phyloP scores from a whole-genome alignment of 441 rosid species.

The Populus tomentosa region DNA sequence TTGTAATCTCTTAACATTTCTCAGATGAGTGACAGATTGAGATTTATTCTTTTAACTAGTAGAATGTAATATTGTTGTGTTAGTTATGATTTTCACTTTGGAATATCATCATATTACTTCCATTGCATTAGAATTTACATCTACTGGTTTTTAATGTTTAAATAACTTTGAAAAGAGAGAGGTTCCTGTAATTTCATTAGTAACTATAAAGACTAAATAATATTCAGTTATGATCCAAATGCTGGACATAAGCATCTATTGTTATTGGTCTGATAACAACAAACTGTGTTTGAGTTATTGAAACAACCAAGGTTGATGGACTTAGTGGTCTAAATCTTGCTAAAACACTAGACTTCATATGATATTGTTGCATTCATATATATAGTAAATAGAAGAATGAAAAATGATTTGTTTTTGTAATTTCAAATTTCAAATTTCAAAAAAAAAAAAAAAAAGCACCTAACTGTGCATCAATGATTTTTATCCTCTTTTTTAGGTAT shows the following conservation, averaged over 20 bases:
- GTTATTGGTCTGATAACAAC: background rate
- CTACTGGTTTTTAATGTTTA: background rate
- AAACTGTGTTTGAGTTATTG: background rate
- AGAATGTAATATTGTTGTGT: background rate
- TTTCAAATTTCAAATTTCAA: background rate
- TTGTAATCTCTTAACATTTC: background rate
- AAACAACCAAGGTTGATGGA: background rate
- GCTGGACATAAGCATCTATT: background rate
- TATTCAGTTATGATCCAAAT: background rate
- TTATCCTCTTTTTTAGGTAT: background rate
- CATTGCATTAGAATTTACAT: background rate
- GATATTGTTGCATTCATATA: background rate
- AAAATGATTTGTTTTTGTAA: background rate
- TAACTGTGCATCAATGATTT: background rate
- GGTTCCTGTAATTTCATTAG: background rate
- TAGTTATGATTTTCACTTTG: background rate
- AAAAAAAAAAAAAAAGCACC: background rate
- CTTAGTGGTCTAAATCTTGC: background rate
- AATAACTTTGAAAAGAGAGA: background rate
- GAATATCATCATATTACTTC: background rate
- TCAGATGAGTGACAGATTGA: background rate
- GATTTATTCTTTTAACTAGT: background rate
- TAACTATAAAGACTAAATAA: background rate
- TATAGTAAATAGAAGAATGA: background rate
- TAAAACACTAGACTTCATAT: background rate